Evolutionary conservation across 805 yeast species (phyloP), one percentile per base, ranked within the genome.

Genomic region (Cyberlindnera lachancei): DNA sequence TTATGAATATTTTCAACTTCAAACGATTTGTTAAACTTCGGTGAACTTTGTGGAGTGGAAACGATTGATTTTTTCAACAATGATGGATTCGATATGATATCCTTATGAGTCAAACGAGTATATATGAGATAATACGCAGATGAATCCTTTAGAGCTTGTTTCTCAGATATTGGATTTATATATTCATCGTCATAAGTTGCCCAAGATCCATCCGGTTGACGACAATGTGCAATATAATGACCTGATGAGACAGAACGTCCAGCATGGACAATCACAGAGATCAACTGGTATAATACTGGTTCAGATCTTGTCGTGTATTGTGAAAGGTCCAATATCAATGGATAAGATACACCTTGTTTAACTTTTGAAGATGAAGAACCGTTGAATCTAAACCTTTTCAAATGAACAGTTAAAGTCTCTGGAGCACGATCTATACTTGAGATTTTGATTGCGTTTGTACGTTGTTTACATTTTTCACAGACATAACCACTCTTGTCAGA

Each of bases 141-240:
- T 11, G 90, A 83, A 50, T 90, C 95, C 43, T 74, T 73, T 42
- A 86, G 63, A 4, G 85, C 95, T 27, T 72, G 75, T 35, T 73
- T 66, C 48, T 84, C 92, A 22, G 79, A 67, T 33, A 84, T 76
- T 37, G 66, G 67, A 49, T 84, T 81, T 44, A 85, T 76, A 49
- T 79, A 75, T 49, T 92, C 98, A 54, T 92, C 98, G 53, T 92
- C 97, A 56, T 90, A 92, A 8, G 86, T 79, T 18, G 86, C 79
- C 98, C 97, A 92, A 2, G 80, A 60, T 2, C 87, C 90, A 57
- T 84, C 92, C 1, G 96, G 95, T 57, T 88, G 96, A 41, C 81
- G 73, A 52, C 95, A 84, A 52, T 84, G 86, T 1, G 95, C 83
- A 37, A 87, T 73, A 51, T 92, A 92, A 57, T 92, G 98, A 4